These are phyloP conservation scores for Xerocomellus intermedius DNA, from an alignment of 768 basidiomycete species.

Conservation along the genomic window DNA sequence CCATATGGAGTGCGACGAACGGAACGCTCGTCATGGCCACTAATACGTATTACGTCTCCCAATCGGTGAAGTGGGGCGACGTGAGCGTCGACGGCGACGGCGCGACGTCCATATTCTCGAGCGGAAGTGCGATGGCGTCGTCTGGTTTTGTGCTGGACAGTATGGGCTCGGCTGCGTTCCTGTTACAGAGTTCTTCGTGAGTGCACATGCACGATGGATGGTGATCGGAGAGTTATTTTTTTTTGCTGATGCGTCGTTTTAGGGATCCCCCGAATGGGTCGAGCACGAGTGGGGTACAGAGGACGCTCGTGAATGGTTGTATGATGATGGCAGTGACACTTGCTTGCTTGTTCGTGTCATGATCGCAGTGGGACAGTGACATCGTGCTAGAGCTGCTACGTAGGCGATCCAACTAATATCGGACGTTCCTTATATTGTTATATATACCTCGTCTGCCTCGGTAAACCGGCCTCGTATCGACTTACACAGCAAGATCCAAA, in stretches of 20 bases:
- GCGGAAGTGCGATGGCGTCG: conserved; percentile 11
- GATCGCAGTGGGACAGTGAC: neutral
- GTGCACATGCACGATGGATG: neutral
- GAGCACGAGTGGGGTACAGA: neutral
- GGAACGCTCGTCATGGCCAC: conserved; percentile 50
- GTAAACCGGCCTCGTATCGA: neutral
- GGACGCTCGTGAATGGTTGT: neutral
- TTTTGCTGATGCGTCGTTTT: neutral
- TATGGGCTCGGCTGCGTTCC: conserved; percentile 21
- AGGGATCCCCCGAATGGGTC: neutral
- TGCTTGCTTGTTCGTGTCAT: neutral
- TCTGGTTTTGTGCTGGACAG: conserved; percentile 16
- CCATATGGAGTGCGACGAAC: conserved; percentile 45
- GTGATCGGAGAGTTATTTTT: neutral
- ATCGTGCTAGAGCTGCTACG: neutral
- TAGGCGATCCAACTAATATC: neutral
- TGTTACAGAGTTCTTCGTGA: conserved; percentile 16
- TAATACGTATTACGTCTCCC: conserved; percentile 46
- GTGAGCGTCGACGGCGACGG: conserved; percentile 17
- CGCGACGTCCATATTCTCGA: conserved; percentile 8
- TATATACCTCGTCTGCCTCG: too few relatives aligned
- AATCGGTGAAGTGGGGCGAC: conserved; percentile 33
- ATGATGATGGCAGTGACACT: neutral
- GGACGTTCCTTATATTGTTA: too few relatives aligned
- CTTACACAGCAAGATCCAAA: conserved; percentile 14